Conservation (phyloP, 495 filamentous ascomycete genomes). For the Xylaria castorea region DNA sequence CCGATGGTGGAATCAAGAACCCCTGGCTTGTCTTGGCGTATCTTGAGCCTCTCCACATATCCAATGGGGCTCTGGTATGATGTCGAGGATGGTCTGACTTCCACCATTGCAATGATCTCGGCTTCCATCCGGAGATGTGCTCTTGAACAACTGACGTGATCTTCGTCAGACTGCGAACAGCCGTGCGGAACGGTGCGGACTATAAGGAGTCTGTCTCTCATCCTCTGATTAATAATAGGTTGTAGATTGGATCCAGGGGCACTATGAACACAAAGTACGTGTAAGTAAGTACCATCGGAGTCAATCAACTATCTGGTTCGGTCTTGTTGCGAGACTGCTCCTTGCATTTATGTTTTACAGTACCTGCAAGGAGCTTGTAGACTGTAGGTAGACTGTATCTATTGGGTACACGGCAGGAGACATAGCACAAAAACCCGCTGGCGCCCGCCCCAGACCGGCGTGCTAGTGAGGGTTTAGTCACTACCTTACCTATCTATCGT, state of each 20-base stretch:
- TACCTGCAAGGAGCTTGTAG: background rate
- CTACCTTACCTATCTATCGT: background rate
- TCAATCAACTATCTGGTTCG: too few species aligned
- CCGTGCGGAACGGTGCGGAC: background rate
- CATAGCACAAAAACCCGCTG: background rate
- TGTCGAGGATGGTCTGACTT: conserved; percentile 11
- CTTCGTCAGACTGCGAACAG: background rate
- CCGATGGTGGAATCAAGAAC: background rate
- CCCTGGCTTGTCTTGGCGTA: conserved; percentile 9
- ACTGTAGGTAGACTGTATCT: background rate
- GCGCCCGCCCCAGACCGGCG: background rate
- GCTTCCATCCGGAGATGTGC: background rate
- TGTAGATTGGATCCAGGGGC: background rate
- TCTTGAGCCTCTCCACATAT: conserved; percentile 14
- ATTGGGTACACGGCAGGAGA: background rate
- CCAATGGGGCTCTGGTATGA: background rate
- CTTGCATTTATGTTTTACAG: background rate
- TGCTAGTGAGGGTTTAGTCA: conserved; percentile 2
- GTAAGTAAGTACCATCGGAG: background rate
- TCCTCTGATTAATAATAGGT: background rate
- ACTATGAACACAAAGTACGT: background rate
- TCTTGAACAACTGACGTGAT: conserved; percentile 8
- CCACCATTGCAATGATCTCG: background rate
- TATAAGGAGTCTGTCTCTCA: background rate
- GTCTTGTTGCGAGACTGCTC: background rate